These are phyloP conservation scores for Barnettozyma californica DNA, from an alignment of 805 yeast species.

Conservation along the genomic window DNA sequence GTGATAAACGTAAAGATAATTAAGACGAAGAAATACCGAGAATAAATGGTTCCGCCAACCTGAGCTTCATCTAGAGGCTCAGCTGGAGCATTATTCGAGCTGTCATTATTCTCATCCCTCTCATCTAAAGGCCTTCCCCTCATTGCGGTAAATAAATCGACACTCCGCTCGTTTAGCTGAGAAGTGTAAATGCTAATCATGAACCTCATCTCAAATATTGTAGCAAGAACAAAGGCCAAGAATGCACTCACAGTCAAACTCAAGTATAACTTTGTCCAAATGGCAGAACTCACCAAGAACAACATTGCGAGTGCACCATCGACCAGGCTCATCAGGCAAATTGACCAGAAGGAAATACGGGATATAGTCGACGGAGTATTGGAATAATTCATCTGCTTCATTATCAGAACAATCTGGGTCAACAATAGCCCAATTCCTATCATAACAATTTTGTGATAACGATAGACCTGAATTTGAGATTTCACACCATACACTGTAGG, in stretches of 20 bases:
- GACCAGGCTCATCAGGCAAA: slow-evolving; percentile 55
- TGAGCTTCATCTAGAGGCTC: slow-evolving; percentile 44
- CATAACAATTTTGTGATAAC: slow-evolving; percentile 16
- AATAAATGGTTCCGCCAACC: slow-evolving; percentile 51
- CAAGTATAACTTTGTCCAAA: slow-evolving; percentile 53
- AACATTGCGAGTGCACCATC: slow-evolving; percentile 69
- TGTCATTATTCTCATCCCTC: slow-evolving; percentile 16
- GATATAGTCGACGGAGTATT: slow-evolving; percentile 79
- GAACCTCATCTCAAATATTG: slow-evolving; percentile 72
- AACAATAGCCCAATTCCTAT: slow-evolving; percentile 20
- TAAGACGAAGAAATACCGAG: slow-evolving; percentile 48
- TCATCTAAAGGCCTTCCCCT: slow-evolving; percentile 52
- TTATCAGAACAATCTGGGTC: slow-evolving; percentile 29
- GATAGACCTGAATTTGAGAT: slow-evolving; percentile 38
- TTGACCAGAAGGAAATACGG: slow-evolving; percentile 63
- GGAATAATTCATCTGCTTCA: slow-evolving; percentile 62
- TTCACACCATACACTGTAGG: slow-evolving; percentile 47
- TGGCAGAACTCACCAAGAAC: slow-evolving; percentile 52
- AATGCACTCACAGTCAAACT: slow-evolving; percentile 68
- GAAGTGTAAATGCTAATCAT: slow-evolving; percentile 60
- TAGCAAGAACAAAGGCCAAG: slow-evolving; percentile 60
- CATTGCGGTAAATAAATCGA: slow-evolving; percentile 60
- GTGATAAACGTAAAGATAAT: slow-evolving; percentile 53
- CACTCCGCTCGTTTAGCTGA: slow-evolving; percentile 66
- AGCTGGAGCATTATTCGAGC: slow-evolving; percentile 12